These are phyloP conservation scores for Nicotiana undulata DNA, from an alignment of 257 asterid genomes.

Conservation along the genomic window DNA sequence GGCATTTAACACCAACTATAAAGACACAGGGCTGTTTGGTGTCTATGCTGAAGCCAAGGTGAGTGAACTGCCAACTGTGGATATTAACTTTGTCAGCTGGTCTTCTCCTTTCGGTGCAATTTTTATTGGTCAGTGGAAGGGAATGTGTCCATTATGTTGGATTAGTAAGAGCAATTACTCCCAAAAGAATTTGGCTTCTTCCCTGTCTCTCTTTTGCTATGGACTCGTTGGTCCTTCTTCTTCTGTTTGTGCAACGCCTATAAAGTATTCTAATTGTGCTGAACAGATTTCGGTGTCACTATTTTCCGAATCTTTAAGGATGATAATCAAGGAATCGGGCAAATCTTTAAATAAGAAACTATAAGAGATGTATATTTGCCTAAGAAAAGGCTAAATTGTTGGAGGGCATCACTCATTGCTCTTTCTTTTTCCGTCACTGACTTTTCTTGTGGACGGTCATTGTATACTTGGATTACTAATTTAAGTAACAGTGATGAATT, in stretches of 20 bases:
- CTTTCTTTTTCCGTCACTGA: background rate
- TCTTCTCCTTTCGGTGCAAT: background rate
- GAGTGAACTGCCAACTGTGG: background rate
- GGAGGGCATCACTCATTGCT: background rate
- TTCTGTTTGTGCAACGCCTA: background rate
- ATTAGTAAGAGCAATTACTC: background rate
- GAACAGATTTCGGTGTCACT: background rate
- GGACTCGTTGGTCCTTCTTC: background rate
- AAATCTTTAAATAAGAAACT: background rate
- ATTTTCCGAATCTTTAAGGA: background rate
- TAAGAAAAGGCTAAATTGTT: background rate
- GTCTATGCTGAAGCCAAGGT: constrained; percentile 88
- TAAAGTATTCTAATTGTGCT: background rate
- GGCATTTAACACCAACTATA: constrained; percentile 87
- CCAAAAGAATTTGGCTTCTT: background rate
- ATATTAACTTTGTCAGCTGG: background rate
- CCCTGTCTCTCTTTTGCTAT: background rate
- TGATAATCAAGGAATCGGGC: background rate
- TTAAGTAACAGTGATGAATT: background rate
- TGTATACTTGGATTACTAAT: background rate
- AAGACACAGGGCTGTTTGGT: constrained; percentile 88
- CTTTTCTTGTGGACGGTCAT: background rate
- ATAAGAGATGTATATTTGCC: background rate
- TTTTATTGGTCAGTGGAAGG: background rate
- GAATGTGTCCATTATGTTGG: background rate